Base-by-base conservation (phyloP, 164 flowering plant species). In the Piper betle region DNA sequence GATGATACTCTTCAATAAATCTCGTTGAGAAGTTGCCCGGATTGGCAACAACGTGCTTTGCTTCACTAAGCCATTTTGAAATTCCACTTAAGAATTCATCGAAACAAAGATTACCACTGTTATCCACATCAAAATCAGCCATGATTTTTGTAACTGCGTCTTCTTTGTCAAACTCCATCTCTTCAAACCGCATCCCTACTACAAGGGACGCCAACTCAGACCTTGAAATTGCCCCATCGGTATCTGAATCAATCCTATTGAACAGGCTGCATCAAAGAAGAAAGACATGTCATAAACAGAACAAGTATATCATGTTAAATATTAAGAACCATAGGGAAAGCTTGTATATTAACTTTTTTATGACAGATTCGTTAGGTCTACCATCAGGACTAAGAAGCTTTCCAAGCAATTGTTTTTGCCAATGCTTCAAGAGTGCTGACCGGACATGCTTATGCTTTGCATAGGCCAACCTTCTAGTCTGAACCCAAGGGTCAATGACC, bases 401-500 rank as follows among this genome's bases (percentile, higher is more conserved):
- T 66, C 91, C 97, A 2, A 83, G 60, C 54, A 85, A 71, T 48
- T 60, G 80, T 75, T 16, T 74, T 61, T 68, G 78, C 62, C 85
- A 54, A 69, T 86, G 81, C 62, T 62, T 78, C 19, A 93, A 66
- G 41, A 93, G 58, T 66, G 88, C 90, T 56, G 89, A 78, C 57
- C 86, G 78, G 19, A 89, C 83, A 76, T 80, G 91, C 73, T 79
- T 90, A 66, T 80, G 88, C 79, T 78, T 83, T 18, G 71, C 87
- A 75, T 65, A 93, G 60, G 74, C 87, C 61, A 89, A 62, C 58
- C 71, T 70, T 57, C 97, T 78, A 70, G 64, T 79, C 69, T 89
- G 97, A 38, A 92, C 82, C 97, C 87, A 81, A 46, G 98, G 98
- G 74, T 82, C 86, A 63, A 82, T 74, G 7, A 89, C 82, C 98